Conservation (phyloP, 83 land plant species). For the Picea mariana region DNA sequence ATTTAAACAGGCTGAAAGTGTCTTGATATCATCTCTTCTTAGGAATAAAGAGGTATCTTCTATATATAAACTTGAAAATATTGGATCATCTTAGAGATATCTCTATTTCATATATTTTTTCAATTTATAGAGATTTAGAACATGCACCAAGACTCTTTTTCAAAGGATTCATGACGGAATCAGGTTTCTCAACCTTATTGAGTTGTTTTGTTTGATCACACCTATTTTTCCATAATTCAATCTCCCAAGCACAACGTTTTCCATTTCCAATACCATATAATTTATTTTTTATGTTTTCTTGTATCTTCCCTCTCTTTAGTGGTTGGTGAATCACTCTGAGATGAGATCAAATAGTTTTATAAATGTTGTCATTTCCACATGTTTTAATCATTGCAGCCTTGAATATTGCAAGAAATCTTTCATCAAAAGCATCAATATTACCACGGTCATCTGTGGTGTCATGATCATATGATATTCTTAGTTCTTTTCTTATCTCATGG, state of each 20-base stretch:
- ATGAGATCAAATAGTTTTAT: slow-evolving; percentile 24
- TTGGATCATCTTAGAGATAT: slow-evolving; percentile 38
- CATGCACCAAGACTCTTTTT: slow-evolving; percentile 30
- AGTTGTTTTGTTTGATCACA: slow-evolving; percentile 35
- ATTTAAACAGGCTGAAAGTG: slow-evolving; percentile 42
- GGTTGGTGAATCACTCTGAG: slow-evolving; percentile 35
- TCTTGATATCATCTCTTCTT: slow-evolving; percentile 70
- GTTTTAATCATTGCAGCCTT: slow-evolving; percentile 53
- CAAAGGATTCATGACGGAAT: slow-evolving; percentile 52
- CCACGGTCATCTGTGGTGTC: slow-evolving; percentile 37
- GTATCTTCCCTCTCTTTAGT: slow-evolving; percentile 56
- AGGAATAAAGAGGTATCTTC: slow-evolving; percentile 95
- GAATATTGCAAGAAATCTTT: slow-evolving; percentile 78
- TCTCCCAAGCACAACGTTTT: slow-evolving; percentile 73
- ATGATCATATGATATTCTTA: slow-evolving; percentile 61
- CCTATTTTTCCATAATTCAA: slow-evolving; percentile 91
- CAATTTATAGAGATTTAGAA: slow-evolving; percentile 11
- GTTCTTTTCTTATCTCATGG: slow-evolving; percentile 64
- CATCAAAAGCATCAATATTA: slow-evolving; percentile 61
- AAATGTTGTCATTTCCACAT: slow-evolving; percentile 21
- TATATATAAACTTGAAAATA: slow-evolving; percentile 80
- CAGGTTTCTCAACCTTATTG: slow-evolving; percentile 63
- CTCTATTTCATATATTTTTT: slow-evolving; percentile 21
- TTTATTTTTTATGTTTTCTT: too few species aligned
- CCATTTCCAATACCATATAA: too few species aligned